Base-by-base conservation (phyloP, 768 basidiomycete genomes). In the Coprinopsis strossmayeri region DNA sequence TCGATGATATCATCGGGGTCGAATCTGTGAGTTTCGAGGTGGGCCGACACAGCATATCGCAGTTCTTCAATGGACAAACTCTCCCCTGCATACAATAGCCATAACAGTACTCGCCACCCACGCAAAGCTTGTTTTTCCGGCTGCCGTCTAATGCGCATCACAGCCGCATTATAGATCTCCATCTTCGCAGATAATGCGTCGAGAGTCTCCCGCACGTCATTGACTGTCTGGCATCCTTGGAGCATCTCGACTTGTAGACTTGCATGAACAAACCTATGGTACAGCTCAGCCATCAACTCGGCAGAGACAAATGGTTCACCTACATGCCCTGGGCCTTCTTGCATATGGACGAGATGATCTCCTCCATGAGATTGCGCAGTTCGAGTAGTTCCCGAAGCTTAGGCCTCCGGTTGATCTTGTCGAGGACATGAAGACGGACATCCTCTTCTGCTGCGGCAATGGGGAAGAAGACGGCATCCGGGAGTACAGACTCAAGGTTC, bases 381-480 rank as follows among this genome's bases (percentile, higher is more conserved):
- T 12, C 21, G 12, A 32, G 30, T 7, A 32, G 30, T 32, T 32
- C 9, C 7, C 30, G 9, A 15, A 32, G 15, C 30, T 15, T 32
- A 7, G 46, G 46, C 9, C 13, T 37, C 9, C 25, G 34, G 5
- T 21, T 17, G 18, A 47, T 27, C 10, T 20, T 35, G 13, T 47
- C 23, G 34, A 13, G 17, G 3, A 47, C 34, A 10, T 37, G 21
- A 12, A 47, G 15, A 4, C 38, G 23, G n/a, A 47, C 25, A 20
- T 47, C 46, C 20, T 38, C 4, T 12, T 47, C 35, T 47, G 23
- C 34, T 17, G 46, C 46, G 5, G 34, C 12, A 25, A 47, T 38
- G 18, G 7, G 5, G 23, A 42, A 7, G 11, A 26, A 12, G 20
- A 26, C 23, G 24, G 40, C 40, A 42, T 42, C 15, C 9, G 30